Percentiles rank a stretch among this genome's conserved stretches.
These are phyloP conservation scores for Coemansia sp. DNA, from an alignment of 192 early-diverging fungal species.

Conservation along the genomic window DNA sequence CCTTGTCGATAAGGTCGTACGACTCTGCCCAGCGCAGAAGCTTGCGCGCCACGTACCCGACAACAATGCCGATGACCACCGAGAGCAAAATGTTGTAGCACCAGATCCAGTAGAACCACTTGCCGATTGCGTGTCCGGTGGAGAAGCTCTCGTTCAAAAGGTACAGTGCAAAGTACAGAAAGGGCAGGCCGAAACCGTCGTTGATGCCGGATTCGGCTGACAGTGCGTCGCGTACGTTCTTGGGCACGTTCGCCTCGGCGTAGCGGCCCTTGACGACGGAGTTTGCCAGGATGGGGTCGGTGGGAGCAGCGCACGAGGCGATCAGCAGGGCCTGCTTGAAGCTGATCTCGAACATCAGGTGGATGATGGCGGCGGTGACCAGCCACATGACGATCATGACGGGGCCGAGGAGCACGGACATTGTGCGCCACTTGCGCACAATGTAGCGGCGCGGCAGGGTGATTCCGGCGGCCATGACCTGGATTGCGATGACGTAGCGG, in stretches of 20 bases:
- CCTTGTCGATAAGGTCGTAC: slow-evolving; percentile 84
- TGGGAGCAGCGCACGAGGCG: slow-evolving; percentile 83
- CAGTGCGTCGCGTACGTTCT: slow-evolving; percentile 71
- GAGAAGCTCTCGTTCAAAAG: slow-evolving; percentile 54
- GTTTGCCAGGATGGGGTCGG: slow-evolving; percentile 93
- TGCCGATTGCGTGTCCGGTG: slow-evolving; percentile 63
- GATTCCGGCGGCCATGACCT: slow-evolving; percentile 82
- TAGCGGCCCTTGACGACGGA: slow-evolving; percentile 93
- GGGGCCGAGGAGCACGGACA: slow-evolving; percentile 74
- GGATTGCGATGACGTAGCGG: slow-evolving; percentile 79
- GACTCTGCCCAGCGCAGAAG: slow-evolving; percentile 68
- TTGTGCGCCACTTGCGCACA: slow-evolving; percentile 66
- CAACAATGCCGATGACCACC: slow-evolving; percentile 66
- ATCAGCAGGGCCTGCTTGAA: slow-evolving; percentile 67
- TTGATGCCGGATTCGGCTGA: slow-evolving; percentile 86
- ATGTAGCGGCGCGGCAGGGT: slow-evolving; percentile 77
- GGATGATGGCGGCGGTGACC: slow-evolving; percentile 61
- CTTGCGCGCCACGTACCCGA: slow-evolving; percentile 71
- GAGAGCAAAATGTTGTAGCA: slow-evolving; percentile 82
- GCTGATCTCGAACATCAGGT: slow-evolving; percentile 49
- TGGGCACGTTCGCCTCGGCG: slow-evolving; percentile 87
- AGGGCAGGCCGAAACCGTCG: slow-evolving; percentile 84
- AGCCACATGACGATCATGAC: slow-evolving; percentile 85
- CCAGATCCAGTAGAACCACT: slow-evolving; percentile 79
- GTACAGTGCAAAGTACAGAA: slow-evolving; percentile 74